Conservation (phyloP, 768 basidiomycete genomes). For the Suillus sp. region DNA sequence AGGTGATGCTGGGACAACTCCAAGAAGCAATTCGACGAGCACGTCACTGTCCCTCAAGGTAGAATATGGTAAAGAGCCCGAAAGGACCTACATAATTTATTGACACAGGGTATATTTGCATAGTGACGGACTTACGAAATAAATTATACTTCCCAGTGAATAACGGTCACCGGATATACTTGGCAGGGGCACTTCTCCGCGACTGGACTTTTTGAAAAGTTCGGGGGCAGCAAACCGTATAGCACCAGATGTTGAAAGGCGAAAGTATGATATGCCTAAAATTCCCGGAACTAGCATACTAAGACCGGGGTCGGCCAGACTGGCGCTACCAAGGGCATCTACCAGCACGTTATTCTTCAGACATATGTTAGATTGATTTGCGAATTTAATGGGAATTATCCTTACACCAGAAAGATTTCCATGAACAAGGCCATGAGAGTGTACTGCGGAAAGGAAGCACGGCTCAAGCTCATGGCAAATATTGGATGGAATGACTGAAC, state of each 20-base stretch:
- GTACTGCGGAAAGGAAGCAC: background rate
- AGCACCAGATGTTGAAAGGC: slow-evolving; percentile 25
- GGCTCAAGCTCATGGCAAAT: background rate
- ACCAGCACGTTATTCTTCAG: slow-evolving; percentile 5
- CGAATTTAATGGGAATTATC: background rate
- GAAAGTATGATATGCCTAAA: slow-evolving; percentile 31
- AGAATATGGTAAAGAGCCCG: slow-evolving; percentile 9
- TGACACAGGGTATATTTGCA: background rate
- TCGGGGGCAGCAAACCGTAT: slow-evolving; percentile 14
- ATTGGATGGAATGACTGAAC: background rate
- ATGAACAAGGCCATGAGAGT: slow-evolving; percentile 5
- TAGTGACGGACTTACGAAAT: background rate
- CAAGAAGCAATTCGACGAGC: slow-evolving; percentile 5
- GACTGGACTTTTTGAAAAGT: slow-evolving; percentile 3
- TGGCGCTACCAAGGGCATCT: slow-evolving; percentile 26
- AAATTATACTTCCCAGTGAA: slow-evolving; percentile 36
- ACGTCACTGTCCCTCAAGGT: slow-evolving; percentile 7
- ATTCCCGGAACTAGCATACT: slow-evolving; percentile 40
- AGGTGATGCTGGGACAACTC: slow-evolving; percentile 1
- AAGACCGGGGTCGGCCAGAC: slow-evolving; percentile 46
- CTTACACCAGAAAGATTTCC: slow-evolving; percentile 5
- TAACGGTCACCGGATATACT: slow-evolving; percentile 42
- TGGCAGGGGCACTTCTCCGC: slow-evolving; percentile 6
- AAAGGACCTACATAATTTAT: slow-evolving; percentile 8
- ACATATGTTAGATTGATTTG: background rate